Conservation (phyloP, 805 yeast species). For the Kodamaea neixiangensis region DNA sequence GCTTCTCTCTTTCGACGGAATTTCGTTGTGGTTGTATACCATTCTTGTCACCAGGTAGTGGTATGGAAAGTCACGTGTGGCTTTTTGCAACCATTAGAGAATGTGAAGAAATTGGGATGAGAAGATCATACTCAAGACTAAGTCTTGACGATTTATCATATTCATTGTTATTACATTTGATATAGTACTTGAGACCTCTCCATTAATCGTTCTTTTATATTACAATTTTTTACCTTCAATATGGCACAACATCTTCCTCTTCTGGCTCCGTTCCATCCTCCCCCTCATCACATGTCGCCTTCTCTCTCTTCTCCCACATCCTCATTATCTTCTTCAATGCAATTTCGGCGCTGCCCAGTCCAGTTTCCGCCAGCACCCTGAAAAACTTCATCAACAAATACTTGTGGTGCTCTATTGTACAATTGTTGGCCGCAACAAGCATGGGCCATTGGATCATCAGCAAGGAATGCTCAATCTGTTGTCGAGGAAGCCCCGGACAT, state of each 20-base stretch:
- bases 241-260: slow-evolving; percentile 35
- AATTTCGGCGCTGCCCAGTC: slow-evolving; percentile 54
- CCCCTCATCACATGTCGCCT: slow-evolving; percentile 14
- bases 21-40: background rate
- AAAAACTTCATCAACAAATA: slow-evolving; percentile 43
- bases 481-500: slow-evolving; percentile 16
- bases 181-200: no score
- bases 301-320: slow-evolving; percentile 29
- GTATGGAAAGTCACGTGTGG: background rate
- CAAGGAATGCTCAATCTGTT: slow-evolving; percentile 30
- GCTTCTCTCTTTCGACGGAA: background rate
- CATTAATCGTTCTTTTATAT: no score
- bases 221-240: no score
- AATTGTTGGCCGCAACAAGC: slow-evolving; percentile 50
- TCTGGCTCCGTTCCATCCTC: slow-evolving; percentile 19
- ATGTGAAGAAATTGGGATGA: background rate
- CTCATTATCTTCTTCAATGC: slow-evolving; percentile 29
- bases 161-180: no score
- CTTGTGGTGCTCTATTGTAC: slow-evolving; percentile 36
- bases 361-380: slow-evolving; percentile 37
- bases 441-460: slow-evolving; percentile 60
- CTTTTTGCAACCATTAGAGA: background rate
- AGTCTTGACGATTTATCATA: no score
- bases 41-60: background rate
- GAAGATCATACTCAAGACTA: no score